These are phyloP conservation scores for Xylaria telfairii DNA, from an alignment of 495 filamentous ascomycete species.

Conservation along the genomic window DNA sequence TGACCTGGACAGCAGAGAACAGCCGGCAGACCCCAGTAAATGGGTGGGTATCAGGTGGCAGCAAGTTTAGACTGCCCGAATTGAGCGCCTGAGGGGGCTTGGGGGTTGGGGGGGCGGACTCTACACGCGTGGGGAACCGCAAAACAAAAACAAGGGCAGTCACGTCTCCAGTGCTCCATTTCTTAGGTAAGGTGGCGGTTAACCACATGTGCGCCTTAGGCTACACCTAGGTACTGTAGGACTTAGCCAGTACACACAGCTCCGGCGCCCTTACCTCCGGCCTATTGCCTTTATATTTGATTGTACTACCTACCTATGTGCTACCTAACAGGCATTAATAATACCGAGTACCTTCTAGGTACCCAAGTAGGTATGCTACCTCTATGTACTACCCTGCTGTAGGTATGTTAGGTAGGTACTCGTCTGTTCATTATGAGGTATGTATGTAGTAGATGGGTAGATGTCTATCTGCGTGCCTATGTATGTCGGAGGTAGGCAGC, in stretches of 20 bases:
- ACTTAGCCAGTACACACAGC: not conserved
- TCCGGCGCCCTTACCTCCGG: not conserved
- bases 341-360: no score
- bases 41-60: not conserved
- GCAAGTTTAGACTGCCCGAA: no score
- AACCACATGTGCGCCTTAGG: no score
- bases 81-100: not conserved
- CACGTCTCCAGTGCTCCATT: not conserved
- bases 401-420: not conserved
- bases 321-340: no score
- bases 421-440: not conserved
- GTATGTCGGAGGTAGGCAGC: not conserved
- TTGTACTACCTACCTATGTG: not conserved
- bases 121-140: constrained; percentile 11
- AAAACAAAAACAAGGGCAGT: constrained; percentile 3
- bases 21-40: not conserved
- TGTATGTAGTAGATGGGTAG: no score
- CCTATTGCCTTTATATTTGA: not conserved
- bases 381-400: not conserved
- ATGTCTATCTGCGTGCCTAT: not conserved
- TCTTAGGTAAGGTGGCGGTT: no score
- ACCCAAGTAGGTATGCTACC: no score
- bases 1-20: constrained; percentile 1
- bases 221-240: no score
- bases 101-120: not conserved